Evolutionary conservation across 768 basidiomycete genomes (phyloP), one percentile per base, ranked within the genome.

Genomic region (Trametes maxima): DNA sequence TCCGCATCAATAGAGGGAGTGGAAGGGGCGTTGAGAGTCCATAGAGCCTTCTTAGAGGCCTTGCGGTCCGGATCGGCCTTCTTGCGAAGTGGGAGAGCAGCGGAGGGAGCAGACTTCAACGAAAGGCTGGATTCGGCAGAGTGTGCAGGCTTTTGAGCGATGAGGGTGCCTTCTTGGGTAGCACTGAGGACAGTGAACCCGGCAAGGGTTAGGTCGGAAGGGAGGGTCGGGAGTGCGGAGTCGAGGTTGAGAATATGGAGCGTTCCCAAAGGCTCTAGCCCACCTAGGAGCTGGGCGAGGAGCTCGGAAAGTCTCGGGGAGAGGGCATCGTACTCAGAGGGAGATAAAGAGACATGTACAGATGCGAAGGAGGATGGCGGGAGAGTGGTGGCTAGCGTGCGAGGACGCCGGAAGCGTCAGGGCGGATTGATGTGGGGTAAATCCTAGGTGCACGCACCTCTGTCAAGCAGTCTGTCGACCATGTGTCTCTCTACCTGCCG

Each of bases 21-120:
- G 0, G 85, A 80, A 2, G 90, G 84, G 1, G 89, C 76, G 40
- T 79, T 87, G 35, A 95, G 79, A 0, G 92, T 80, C 95, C 95
- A 97, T 37, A 98, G 79, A 0, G 92, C 92, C 64, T 94, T 90
- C 76, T 95, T 96, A 49, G 88, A 84, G 10, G 90, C 87, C 60
- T 85, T 79, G 67, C 87, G 86, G 2, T 79, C 76, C 10, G 78
- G 70, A 64, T 82, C 77, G 19, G 79, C 79, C 66, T 79, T 85
- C 55, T 78, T 82, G 22, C 81, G 80, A 46, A 87, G 81, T 25
- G 81, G 78, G 5, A 85, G 72, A 5, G 81, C 72, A 2, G 73
- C 64, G 8, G 68, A 49, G 14, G 64, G 36, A 13, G 70, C 59
- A 8, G 70, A 73, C 67, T 83, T 85, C 49, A 82, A 74, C 22